A percentile compares a stretch with the other conserved stretches of the same genome.
Conservation (phyloP, 2,329 filamentous ascomycete genomes). For the Aspergillus latus region DNA sequence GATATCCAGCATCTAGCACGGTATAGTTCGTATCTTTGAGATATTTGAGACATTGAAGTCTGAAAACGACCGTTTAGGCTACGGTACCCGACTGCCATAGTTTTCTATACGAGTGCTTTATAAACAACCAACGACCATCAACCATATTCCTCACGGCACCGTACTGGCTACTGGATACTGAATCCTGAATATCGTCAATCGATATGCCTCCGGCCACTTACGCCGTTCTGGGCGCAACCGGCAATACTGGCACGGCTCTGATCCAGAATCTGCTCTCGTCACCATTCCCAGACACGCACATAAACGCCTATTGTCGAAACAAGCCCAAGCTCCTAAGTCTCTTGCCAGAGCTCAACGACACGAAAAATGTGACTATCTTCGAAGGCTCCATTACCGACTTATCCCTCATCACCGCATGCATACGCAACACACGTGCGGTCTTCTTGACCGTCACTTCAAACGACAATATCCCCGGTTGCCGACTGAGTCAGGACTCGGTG, state of each 20-base stretch:
- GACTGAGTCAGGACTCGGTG: slow-evolving; percentile 40
- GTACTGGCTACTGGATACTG: not conserved
- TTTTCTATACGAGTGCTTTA: not conserved
- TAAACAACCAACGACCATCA: not conserved
- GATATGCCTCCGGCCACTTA: slow-evolving; percentile 29
- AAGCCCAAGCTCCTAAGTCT: slow-evolving; percentile 15
- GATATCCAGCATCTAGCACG: not conserved
- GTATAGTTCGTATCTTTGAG: not conserved
- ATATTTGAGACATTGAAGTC: not conserved
- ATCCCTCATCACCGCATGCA: slow-evolving; percentile 38
- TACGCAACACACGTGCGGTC: slow-evolving; percentile 38
- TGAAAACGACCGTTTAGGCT: not conserved
- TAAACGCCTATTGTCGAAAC: slow-evolving; percentile 50
- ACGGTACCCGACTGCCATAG: too few species aligned
- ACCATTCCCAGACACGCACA: slow-evolving; percentile 24
- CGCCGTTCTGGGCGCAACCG: slow-evolving; percentile 46
- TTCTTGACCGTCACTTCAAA: slow-evolving; percentile 46
- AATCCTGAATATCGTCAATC: not conserved
- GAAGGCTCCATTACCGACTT: slow-evolving; percentile 45
- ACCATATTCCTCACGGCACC: too few species aligned
- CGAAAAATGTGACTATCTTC: slow-evolving; percentile 41
- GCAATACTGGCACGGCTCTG: slow-evolving; percentile 47
- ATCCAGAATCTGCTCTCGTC: slow-evolving; percentile 40
- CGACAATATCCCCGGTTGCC: slow-evolving; percentile 47
- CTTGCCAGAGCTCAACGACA: slow-evolving; percentile 35